These are phyloP conservation scores for Senna tora DNA, from an alignment of 306 rosid genomes.

Conservation along the genomic window DNA sequence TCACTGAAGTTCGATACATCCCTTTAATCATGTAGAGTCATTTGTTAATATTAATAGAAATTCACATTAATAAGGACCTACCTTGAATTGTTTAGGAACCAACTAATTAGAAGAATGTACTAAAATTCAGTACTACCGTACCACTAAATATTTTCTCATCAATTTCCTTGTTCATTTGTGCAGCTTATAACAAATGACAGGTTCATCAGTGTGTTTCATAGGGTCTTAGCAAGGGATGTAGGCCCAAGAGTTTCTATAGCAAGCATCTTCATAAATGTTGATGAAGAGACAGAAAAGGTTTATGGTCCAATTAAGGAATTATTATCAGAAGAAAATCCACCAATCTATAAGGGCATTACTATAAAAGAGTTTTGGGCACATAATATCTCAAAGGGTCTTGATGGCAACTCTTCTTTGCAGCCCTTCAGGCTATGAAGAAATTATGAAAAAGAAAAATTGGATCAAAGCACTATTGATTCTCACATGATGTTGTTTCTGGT, in stretches of 20 bases:
- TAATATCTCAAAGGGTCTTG: constrained; percentile 26
- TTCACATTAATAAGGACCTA: too few relatives aligned
- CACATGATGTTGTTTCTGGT: background rate
- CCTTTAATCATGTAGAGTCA: too few relatives aligned
- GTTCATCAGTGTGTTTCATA: constrained; percentile 45
- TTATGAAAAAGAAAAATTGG: background rate
- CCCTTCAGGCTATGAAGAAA: constrained; percentile 8
- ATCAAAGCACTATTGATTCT: background rate
- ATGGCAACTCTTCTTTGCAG: constrained; percentile 10
- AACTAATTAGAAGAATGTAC: too few relatives aligned
- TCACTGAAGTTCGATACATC: too few relatives aligned
- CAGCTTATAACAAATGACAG: constrained; percentile 51
- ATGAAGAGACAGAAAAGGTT: constrained; percentile 17
- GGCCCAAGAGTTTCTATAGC: constrained; percentile 51
- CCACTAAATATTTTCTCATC: too few relatives aligned
- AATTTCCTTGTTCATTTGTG: constrained; percentile 16
- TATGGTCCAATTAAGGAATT: constrained; percentile 66
- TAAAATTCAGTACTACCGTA: too few relatives aligned
- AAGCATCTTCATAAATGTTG: constrained; percentile 40
- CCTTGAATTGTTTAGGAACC: too few relatives aligned
- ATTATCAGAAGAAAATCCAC: constrained; percentile 53
- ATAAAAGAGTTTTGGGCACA: constrained; percentile 6
- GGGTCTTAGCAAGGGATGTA: constrained; percentile 35
- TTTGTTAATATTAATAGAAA: too few relatives aligned
- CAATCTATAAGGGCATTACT: constrained; percentile 38